A percentile compares a stretch with the other conserved stretches of the same genome.
phyloP scores from a whole-genome alignment of 352 stramenopile genomes.

The Globisporangium viniferum region DNA sequence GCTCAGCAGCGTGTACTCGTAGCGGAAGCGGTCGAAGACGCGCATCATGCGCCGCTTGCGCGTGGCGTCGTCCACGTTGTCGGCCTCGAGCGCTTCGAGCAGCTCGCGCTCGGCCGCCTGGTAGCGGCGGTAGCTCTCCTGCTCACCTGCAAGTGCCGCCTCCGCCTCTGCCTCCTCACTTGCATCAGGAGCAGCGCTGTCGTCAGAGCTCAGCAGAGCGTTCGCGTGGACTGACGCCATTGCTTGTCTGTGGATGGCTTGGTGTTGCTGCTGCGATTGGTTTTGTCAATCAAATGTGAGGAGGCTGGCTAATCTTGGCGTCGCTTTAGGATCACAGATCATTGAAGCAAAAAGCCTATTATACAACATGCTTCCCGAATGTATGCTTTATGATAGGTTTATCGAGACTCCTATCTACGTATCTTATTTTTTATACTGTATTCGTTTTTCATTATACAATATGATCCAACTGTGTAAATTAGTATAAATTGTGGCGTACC shows the following conservation, averaged over 20 bases:
- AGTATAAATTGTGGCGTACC: no score
- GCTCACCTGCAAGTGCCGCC: slow-evolving; percentile 15
- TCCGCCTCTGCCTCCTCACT: not conserved
- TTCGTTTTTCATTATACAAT: no score
- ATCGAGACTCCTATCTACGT: no score
- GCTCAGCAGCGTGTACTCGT: slow-evolving; percentile 62
- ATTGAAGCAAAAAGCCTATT: no score
- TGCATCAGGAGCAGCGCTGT: not conserved
- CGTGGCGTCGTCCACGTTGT: slow-evolving; percentile 43
- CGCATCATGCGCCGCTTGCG: slow-evolving; percentile 58
- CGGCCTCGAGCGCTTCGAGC: slow-evolving; percentile 41
- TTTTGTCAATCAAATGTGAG: no score
- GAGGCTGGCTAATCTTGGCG: not conserved
- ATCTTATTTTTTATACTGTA: no score
- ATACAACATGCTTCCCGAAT: no score
- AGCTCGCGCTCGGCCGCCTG: slow-evolving; percentile 49
- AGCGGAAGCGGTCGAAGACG: slow-evolving; percentile 65
- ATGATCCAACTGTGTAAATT: no score
- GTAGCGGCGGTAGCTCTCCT: slow-evolving; percentile 32
- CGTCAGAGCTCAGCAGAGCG: not conserved
- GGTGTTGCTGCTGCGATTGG: not conserved
- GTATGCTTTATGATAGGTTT: no score
- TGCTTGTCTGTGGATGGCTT: not conserved
- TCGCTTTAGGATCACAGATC: no score
- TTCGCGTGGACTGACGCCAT: not conserved